phyloP scores from a whole-genome alignment of 257 asterid genomes.

The Primulina huaijiensis region DNA sequence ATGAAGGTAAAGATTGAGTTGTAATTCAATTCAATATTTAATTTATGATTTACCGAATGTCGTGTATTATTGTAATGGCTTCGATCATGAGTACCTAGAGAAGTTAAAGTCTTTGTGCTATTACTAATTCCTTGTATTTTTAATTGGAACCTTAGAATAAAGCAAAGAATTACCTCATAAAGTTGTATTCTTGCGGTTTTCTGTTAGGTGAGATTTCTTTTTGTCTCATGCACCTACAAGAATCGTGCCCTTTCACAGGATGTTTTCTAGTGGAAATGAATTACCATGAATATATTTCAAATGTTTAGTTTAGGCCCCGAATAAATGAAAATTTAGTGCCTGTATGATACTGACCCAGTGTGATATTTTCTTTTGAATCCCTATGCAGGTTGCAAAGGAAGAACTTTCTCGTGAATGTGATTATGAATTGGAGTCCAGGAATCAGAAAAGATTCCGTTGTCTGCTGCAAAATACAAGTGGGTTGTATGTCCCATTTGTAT shows the following conservation, averaged over 20 bases:
- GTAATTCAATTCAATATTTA: conserved; percentile 5
- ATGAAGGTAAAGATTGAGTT: conserved; percentile 60
- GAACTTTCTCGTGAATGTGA: conserved; percentile 95
- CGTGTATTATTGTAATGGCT: conserved; percentile 16
- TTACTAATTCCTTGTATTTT: too few species aligned
- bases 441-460: conserved; percentile 70
- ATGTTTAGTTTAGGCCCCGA: conserved; percentile 7
- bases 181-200: not conserved
- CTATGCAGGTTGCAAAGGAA: conserved; percentile 80
- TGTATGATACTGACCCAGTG: conserved; percentile 20
- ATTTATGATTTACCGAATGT: conserved; percentile 7
- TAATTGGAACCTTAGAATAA: not conserved
- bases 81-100: too few species aligned
- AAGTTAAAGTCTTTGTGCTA: too few species aligned
- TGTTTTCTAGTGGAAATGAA: conserved; percentile 14
- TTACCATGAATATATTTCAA: conserved; percentile 8
- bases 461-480: conserved; percentile 54
- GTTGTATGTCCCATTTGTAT: conserved; percentile 78
- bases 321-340: not conserved
- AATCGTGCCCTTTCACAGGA: not conserved
- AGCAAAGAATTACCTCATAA: not conserved
- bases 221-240: not conserved
- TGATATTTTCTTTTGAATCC: conserved; percentile 20
- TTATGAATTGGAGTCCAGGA: conserved; percentile 78
- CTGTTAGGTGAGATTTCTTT: not conserved